Evolutionary conservation across 768 basidiomycete species (phyloP).

Genomic region (Boletus subcaerulescens): DNA sequence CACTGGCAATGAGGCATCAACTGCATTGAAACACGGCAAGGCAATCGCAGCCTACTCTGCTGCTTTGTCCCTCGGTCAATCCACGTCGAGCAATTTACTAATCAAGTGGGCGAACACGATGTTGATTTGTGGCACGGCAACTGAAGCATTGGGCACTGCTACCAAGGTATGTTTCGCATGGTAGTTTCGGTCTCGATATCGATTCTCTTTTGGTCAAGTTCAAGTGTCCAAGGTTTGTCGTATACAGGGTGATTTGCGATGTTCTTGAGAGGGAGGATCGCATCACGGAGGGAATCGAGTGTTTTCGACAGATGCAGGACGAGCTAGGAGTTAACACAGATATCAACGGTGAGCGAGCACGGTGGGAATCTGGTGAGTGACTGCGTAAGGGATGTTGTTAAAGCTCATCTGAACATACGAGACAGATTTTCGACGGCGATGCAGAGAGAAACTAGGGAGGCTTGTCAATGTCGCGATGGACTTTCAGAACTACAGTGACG

Average conservation of each 20-base stretch:
- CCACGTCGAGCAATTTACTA: background rate
- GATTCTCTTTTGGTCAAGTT: background rate
- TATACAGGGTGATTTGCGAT: background rate
- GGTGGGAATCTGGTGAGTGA: conserved; percentile 7
- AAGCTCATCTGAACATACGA: background rate
- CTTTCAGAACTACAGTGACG: background rate
- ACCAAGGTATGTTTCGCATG: background rate
- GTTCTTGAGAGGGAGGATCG: background rate
- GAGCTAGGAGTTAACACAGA: background rate
- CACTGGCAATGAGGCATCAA: background rate
- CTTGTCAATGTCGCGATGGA: background rate
- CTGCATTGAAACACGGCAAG: background rate
- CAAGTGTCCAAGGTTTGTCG: background rate
- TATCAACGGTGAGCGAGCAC: background rate
- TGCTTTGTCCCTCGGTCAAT: background rate
- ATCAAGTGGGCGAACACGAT: background rate
- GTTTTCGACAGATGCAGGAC: background rate
- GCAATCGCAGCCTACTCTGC: background rate
- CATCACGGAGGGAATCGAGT: background rate
- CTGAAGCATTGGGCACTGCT: background rate
- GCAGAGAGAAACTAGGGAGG: background rate
- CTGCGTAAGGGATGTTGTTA: background rate
- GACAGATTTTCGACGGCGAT: conserved; percentile 1
- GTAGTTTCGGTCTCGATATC: background rate
- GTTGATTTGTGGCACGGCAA: background rate